Evolutionary conservation across 1,139 yeast species (phyloP).

Genomic region (Zygosaccharomyces sapae): DNA sequence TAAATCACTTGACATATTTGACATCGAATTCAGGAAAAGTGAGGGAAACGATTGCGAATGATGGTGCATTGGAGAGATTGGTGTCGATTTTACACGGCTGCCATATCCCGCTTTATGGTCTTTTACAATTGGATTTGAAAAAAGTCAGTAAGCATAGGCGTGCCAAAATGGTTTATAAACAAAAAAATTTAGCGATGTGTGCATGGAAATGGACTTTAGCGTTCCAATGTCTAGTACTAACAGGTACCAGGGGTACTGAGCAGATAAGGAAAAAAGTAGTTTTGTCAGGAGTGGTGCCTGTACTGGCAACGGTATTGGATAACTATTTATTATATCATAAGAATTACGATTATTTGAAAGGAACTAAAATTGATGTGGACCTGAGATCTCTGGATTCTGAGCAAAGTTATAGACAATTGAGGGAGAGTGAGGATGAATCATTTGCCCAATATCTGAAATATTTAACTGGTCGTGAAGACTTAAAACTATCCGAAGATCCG

Average conservation of each 20-base stretch:
- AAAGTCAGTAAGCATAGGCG: slow-evolving; percentile 21
- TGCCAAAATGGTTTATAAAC: slow-evolving; percentile 29
- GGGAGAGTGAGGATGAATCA: slow-evolving; percentile 20
- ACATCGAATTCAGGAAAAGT: slow-evolving; percentile 86
- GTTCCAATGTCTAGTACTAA: slow-evolving; percentile 82
- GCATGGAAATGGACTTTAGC: slow-evolving; percentile 98
- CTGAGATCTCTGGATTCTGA: slow-evolving; percentile 20
- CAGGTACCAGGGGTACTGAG: slow-evolving; percentile 93
- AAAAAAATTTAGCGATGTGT: slow-evolving; percentile 47
- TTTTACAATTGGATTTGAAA: slow-evolving; percentile 20
- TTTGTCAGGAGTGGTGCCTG: slow-evolving; percentile 85
- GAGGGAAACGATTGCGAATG: slow-evolving; percentile 79
- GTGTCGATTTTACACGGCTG: slow-evolving; percentile 85
- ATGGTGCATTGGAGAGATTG: slow-evolving; percentile 88
- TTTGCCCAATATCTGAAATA: slow-evolving; percentile 21
- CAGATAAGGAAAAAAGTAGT: slow-evolving; percentile 79
- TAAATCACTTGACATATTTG: slow-evolving; percentile 82
- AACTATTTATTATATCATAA: slow-evolving; percentile 53
- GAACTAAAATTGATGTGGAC: slow-evolving; percentile 26
- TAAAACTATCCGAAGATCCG: slow-evolving; percentile 17
- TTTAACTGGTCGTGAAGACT: slow-evolving; percentile 20
- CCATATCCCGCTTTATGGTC: slow-evolving; percentile 38
- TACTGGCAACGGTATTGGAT: slow-evolving; percentile 86
- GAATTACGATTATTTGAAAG: slow-evolving; percentile 36
- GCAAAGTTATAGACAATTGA: slow-evolving; percentile 17